Conservation (phyloP, 106 monocot species). For the Dendrobium nobile region DNA sequence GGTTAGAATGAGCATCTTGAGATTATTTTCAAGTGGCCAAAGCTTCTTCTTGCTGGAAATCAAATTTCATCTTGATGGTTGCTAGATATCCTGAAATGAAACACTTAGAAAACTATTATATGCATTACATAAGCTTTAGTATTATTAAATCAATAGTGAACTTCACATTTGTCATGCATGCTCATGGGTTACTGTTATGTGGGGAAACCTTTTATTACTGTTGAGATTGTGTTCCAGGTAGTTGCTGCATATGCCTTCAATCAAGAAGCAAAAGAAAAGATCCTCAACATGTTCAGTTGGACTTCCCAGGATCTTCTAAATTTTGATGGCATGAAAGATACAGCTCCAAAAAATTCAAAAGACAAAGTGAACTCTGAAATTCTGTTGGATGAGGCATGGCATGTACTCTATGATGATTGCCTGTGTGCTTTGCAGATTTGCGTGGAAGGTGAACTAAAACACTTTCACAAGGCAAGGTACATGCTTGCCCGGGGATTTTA, state of each 20-base stretch:
- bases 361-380: slow-evolving; percentile 24
- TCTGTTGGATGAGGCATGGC: slow-evolving; percentile 70
- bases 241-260: slow-evolving; percentile 65
- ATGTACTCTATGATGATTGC: slow-evolving; percentile 79
- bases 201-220: neutral
- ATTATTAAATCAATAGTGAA: too few species aligned
- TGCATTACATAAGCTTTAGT: too few species aligned
- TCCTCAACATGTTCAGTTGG: slow-evolving; percentile 46
- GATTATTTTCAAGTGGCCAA: too few species aligned
- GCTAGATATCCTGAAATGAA: too few species aligned
- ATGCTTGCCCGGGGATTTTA: slow-evolving; percentile 76
- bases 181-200: neutral
- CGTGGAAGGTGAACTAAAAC: slow-evolving; percentile 92
- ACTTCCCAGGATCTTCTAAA: slow-evolving; percentile 32
- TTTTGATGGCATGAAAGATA: slow-evolving; percentile 19
- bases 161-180: too few species aligned
- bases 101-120: too few species aligned
- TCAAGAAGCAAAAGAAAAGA: slow-evolving; percentile 45
- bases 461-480: slow-evolving; percentile 94
- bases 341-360: slow-evolving; percentile 22
- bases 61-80: too few species aligned
- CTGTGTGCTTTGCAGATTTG: slow-evolving; percentile 66
- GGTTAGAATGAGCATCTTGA: too few species aligned
- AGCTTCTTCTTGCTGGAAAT: too few species aligned
- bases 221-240: slow-evolving; percentile 30